phyloP scores from a whole-genome alignment of 805 yeast genomes.

The Nakazawaea ishiwadae region DNA sequence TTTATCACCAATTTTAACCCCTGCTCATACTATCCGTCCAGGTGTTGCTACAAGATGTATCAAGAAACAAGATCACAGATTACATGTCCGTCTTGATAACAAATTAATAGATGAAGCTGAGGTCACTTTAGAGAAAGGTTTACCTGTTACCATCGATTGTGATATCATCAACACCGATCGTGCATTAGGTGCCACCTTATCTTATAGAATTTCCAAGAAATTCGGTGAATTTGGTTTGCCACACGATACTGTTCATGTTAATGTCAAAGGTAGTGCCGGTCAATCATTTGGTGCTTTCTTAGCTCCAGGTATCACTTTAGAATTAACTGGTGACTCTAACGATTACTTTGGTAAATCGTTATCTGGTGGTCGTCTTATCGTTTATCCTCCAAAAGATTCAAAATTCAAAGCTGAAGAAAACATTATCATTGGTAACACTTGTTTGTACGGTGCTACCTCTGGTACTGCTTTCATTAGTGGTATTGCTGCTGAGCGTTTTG shows the following conservation, averaged over 20 bases:
- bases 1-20: slow-evolving; percentile 89
- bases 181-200: slow-evolving; percentile 90
- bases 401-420: slow-evolving; percentile 92
- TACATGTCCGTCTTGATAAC: slow-evolving; percentile 92
- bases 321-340: slow-evolving; percentile 95
- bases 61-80: slow-evolving; percentile 88
- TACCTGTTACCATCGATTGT: slow-evolving; percentile 91
- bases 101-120: slow-evolving; percentile 95
- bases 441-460: slow-evolving; percentile 96
- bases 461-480: slow-evolving; percentile 94
- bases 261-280: slow-evolving; percentile 91
- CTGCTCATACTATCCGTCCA: slow-evolving; percentile 94
- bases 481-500: slow-evolving; percentile 97
- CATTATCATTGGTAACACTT: slow-evolving; percentile 94
- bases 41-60: slow-evolving; percentile 93
- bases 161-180: slow-evolving; percentile 95
- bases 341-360: slow-evolving; percentile 98
- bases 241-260: slow-evolving; percentile 92
- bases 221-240: slow-evolving; percentile 95
- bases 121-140: slow-evolving; percentile 90
- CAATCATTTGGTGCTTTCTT: slow-evolving; percentile 98
- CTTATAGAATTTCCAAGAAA: slow-evolving; percentile 88
- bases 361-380: slow-evolving; percentile 90
- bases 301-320: slow-evolving; percentile 93
- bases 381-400: slow-evolving; percentile 85